Evolutionary conservation across 441 rosid species (phyloP).

Genomic region (Erodium chrysanthum): DNA sequence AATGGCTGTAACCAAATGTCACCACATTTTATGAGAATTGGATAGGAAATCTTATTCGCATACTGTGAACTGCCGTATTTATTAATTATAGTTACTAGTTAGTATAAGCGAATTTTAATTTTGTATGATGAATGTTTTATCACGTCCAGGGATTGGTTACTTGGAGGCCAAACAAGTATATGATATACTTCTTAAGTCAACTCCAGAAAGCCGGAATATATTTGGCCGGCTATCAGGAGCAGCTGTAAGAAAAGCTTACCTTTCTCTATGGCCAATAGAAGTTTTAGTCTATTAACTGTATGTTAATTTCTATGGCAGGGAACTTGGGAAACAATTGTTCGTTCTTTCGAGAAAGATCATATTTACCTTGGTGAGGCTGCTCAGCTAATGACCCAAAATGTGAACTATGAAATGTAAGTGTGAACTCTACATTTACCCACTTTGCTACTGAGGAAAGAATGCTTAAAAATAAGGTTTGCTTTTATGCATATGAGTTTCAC

Average conservation of each 20-base stretch:
- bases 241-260: constrained; percentile 49
- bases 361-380: constrained; percentile 94
- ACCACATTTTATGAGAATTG: background rate
- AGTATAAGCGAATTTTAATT: background rate
- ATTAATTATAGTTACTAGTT: background rate
- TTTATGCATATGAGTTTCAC: constrained; percentile 4
- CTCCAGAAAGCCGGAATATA: constrained; percentile 80
- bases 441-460: background rate
- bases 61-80: background rate
- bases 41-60: background rate
- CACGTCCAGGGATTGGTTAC: constrained; percentile 59
- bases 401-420: constrained; percentile 84
- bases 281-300: constrained; percentile 4
- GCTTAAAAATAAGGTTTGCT: background rate
- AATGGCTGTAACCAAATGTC: background rate
- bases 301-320: constrained; percentile 38
- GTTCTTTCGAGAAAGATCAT: constrained; percentile 71
- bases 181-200: constrained; percentile 60
- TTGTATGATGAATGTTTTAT: constrained; percentile 18
- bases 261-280: background rate
- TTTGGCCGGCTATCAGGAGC: constrained; percentile 91
- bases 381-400: constrained; percentile 78
- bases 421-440: constrained; percentile 10
- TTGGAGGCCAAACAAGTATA: constrained; percentile 71
- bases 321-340: constrained; percentile 81